Conservation (phyloP, 83 land plant species). For the Larix sibirica region DNA sequence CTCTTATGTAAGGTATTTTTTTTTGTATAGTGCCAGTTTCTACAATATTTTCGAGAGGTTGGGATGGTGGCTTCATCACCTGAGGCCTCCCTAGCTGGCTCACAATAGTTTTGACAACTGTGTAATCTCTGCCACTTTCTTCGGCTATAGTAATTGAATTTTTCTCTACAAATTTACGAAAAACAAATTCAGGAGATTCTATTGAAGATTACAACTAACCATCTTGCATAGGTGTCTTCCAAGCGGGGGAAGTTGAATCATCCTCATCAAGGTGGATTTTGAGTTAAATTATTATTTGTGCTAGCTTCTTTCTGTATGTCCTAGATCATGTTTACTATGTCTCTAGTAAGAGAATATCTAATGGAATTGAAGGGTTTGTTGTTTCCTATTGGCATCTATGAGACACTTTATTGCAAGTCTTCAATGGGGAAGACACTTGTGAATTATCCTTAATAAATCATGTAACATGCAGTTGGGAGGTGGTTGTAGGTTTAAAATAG, state of each 20-base stretch:
- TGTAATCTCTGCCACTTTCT: too few species aligned
- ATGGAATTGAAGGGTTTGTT: neutral
- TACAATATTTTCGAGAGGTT: too few species aligned
- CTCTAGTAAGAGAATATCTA: neutral
- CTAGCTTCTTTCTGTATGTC: too few species aligned
- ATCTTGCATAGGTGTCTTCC: constrained; percentile 76
- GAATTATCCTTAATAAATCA: neutral
- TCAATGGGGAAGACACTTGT: neutral
- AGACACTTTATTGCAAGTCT: neutral
- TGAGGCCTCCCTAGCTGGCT: too few species aligned
- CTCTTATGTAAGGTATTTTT: too few species aligned
- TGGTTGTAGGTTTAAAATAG: neutral
- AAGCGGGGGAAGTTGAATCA: constrained; percentile 63
- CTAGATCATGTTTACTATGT: neutral
- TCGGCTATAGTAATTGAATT: too few species aligned
- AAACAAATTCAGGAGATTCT: too few species aligned
- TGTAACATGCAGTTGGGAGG: neutral
- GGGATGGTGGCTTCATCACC: too few species aligned
- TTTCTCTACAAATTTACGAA: too few species aligned
- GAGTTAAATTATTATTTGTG: too few species aligned
- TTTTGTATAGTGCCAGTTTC: too few species aligned
- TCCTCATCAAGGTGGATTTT: constrained; percentile 47
- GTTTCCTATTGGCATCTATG: neutral
- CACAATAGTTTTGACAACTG: too few species aligned
- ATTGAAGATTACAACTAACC: constrained; percentile 77